Evolutionary conservation across 352 stramenopile genomes (phyloP), one percentile per base, ranked within the genome.

Genomic region (Pythium scleroteichum): DNA sequence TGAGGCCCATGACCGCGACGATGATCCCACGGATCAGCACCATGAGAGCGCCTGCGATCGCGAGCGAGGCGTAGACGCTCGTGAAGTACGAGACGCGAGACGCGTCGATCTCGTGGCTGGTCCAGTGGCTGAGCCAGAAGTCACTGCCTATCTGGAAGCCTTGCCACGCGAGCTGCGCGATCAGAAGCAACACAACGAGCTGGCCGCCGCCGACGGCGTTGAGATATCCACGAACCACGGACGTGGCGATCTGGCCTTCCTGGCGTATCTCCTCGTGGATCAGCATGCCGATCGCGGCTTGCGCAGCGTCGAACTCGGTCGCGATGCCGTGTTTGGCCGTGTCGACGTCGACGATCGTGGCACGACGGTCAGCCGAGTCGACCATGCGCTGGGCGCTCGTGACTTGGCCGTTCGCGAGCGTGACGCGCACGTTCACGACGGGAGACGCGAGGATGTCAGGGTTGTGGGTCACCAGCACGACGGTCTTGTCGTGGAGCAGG

Each of bases 401-500:
- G 14, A 12, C 5, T 10, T 38, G 4, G 27, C 40, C 53, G 22
- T 57, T 47, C 2, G n/a, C 26, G 8, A 68, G 16, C 20, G 39
- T 49, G 2, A 68, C 53, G 27, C 45, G 23, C 3, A 50, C 20
- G 23, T 68, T 42, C 24, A 68, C 61, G 19, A 47, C 44, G 0
- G 47, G 32, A 8, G 53, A 57, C 26, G 32, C 22, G 42, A 68
- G 24, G n/a, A 62, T 52, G 5, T 68, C 61, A 4, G 38, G 38
- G 14, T 85, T 82, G 74, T 98, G 95, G 1, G 90, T 97, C 3
- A 94, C 89, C n/a, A 97, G 73, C 33, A 98, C 62, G 3, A 97
- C 76, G 20, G 78, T 90, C 48, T 76, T 75, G 56, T 27, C 27
- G 17, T 46, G 14, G 10, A 71, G 40, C 2, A 71, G 39, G 5